Evolutionary conservation across 495 filamentous ascomycete species (phyloP), one percentile per base, ranked within the genome.

Genomic region (Penicillium lividum): DNA sequence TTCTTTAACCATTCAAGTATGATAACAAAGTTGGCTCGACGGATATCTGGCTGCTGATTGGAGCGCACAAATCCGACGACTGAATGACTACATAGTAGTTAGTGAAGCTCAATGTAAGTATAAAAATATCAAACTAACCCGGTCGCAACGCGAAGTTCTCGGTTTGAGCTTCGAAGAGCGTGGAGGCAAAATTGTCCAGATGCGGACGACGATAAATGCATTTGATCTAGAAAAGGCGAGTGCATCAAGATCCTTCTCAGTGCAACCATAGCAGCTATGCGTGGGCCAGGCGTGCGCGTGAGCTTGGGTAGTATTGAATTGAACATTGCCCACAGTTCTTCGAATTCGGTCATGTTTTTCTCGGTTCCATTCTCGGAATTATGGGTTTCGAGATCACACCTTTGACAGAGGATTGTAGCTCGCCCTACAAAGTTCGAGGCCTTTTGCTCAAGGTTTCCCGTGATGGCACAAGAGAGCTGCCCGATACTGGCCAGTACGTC

Each of bases 131-230:
- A 15, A 34, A 60, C 74, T 62, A 72, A 87, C 78, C 84, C 89
- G 62, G 92, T 89, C 28, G 88, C 89, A 66, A 97, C 81, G 11
- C 94, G 86, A 50, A 98, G 76, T 66, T 98, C 94, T 66, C 94
- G 84, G 25, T 89, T 71, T 7, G 93, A 93, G 67, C 92, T 96
- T 48, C 84, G 82, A 22, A 96, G 74, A 3, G 89, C 91, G 55
- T 86, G 81, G 2, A 98, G 69, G 65, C 91, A 94, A 80, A 90
- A 92, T 64, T 91, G 85, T 0, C 91, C 92, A 43, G 89, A 75
- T 1, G 70, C 58, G 7, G 89, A 91, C 6, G 65, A 75, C 40
- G 83, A 80, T 4, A 97, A 72, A 58, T 92, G 83, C 55, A 93
- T 72, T 55, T 89, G 77, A 10, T 75, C 71, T 7, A 72, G 46